Evolutionary conservation across 2,329 filamentous ascomycete genomes (phyloP).

Genomic region (Botrytis tulipae): DNA sequence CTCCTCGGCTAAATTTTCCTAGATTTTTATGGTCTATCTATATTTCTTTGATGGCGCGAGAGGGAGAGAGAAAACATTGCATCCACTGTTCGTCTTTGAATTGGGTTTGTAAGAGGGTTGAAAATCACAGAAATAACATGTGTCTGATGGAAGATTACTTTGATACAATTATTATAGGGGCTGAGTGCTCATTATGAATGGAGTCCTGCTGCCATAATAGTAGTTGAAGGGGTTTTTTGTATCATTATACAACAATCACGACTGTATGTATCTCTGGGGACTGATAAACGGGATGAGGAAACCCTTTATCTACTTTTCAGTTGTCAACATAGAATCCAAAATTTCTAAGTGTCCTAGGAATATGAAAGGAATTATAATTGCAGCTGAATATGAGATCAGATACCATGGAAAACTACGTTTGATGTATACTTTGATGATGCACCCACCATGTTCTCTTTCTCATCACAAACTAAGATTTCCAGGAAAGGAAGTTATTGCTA

Average conservation of each 20-base stretch:
- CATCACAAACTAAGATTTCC: no score
- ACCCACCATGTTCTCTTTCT: not conserved
- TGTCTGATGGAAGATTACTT: not conserved
- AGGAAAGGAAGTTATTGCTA: no score
- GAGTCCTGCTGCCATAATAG: not conserved
- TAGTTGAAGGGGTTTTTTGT: not conserved
- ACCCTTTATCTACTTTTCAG: not conserved
- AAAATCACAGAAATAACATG: not conserved
- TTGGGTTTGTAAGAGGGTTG: no score
- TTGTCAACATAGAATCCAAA: not conserved
- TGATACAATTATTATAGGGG: not conserved
- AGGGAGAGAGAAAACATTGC: not conserved
- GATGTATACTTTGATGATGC: not conserved
- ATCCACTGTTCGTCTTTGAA: not conserved
- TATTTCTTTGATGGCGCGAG: not conserved
- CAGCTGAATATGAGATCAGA: not conserved
- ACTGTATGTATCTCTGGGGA: not conserved
- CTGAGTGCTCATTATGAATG: not conserved
- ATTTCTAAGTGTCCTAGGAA: not conserved
- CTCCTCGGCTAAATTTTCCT: not conserved
- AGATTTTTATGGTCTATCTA: not conserved
- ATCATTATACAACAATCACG: not conserved
- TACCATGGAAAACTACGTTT: not conserved
- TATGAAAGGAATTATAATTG: not conserved
- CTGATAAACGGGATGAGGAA: not conserved